Conservation (phyloP, 495 filamentous ascomycete genomes). For the Penicillium chermesinum region DNA sequence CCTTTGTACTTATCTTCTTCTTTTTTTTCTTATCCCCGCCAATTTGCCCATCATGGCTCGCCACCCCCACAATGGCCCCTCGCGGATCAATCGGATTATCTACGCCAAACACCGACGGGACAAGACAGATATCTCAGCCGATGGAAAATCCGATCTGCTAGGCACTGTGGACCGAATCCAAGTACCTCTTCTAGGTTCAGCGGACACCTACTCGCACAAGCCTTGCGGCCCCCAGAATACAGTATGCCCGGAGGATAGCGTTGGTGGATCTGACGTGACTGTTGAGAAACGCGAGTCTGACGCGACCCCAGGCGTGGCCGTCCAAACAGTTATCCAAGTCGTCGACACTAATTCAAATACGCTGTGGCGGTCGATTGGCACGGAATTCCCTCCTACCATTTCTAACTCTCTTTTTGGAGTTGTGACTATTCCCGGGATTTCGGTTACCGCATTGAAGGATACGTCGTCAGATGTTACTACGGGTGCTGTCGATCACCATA, state of each 20-base stretch:
- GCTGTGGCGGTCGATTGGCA: constrained; percentile 9
- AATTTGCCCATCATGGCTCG: constrained; percentile 17
- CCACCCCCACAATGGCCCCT: constrained; percentile 19
- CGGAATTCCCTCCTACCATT: constrained; percentile 17
- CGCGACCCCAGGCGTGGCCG: background rate
- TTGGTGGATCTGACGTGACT: background rate
- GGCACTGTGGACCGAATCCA: background rate
- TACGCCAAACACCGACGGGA: constrained; percentile 11
- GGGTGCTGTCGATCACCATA: background rate
- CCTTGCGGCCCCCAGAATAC: constrained; percentile 11
- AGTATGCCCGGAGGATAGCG: constrained; percentile 6
- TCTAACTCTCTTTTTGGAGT: constrained; percentile 11
- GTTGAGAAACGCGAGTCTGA: constrained; percentile 18
- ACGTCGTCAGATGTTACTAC: background rate
- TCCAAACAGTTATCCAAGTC: constrained; percentile 18
- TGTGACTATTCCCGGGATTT: constrained; percentile 7
- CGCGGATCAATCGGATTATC: constrained; percentile 14
- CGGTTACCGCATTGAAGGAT: background rate
- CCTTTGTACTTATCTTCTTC: constrained; percentile 1
- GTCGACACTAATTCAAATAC: constrained; percentile 20
- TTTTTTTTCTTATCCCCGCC: background rate
- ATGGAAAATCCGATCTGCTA: constrained; percentile 2
- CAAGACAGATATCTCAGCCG: constrained; percentile 3
- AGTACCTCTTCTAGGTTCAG: background rate
- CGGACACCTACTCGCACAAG: constrained; percentile 5